These are phyloP conservation scores for Thielaviopsis punctulata DNA, from an alignment of 2,329 filamentous ascomycete genomes.

Conservation along the genomic window DNA sequence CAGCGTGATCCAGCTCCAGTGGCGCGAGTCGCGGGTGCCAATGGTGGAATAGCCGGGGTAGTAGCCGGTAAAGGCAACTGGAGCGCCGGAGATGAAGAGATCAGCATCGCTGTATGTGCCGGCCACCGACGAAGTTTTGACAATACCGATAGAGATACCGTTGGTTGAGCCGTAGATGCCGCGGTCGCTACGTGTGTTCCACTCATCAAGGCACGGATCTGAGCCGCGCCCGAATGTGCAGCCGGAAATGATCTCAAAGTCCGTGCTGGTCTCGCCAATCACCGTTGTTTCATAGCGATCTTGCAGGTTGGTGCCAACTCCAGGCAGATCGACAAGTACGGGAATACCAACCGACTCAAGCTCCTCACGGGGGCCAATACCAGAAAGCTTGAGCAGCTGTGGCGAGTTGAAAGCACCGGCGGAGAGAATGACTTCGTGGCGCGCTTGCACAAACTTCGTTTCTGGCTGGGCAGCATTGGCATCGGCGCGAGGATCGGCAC, in stretches of 20 bases:
- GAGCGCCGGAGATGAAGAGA: conserved; percentile 36
- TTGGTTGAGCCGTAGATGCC: conserved; percentile 12
- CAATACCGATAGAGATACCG: conserved; percentile 12
- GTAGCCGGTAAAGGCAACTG: conserved; percentile 37
- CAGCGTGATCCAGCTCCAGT: conserved; percentile 27
- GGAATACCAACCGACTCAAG: conserved; percentile 28
- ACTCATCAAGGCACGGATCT: conserved; percentile 8
- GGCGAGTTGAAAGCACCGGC: conserved; percentile 34
- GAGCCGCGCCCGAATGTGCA: conserved; percentile 8
- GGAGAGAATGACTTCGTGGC: conserved; percentile 30
- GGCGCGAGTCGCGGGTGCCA: conserved; percentile 24
- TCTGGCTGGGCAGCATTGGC: conserved; percentile 13
- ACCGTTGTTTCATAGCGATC: conserved; percentile 27
- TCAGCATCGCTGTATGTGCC: conserved; percentile 26
- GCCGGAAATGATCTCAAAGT: conserved; percentile 5
- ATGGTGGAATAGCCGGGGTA: conserved; percentile 35
- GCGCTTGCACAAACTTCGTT: conserved; percentile 16
- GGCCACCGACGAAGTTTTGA: conserved; percentile 9
- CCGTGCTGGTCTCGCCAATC: conserved; percentile 14
- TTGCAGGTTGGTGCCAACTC: conserved; percentile 31
- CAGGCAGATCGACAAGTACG: conserved; percentile 26
- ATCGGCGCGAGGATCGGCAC: conserved; percentile 21
- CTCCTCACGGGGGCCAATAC: conserved; percentile 27
- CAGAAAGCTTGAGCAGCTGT: conserved; percentile 33
- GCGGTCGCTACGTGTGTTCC: conserved; percentile 6